Evolutionary conservation across 345 rosid species (phyloP), one percentile per base, ranked within the genome.

Genomic region (Eucalyptus grandis): DNA sequence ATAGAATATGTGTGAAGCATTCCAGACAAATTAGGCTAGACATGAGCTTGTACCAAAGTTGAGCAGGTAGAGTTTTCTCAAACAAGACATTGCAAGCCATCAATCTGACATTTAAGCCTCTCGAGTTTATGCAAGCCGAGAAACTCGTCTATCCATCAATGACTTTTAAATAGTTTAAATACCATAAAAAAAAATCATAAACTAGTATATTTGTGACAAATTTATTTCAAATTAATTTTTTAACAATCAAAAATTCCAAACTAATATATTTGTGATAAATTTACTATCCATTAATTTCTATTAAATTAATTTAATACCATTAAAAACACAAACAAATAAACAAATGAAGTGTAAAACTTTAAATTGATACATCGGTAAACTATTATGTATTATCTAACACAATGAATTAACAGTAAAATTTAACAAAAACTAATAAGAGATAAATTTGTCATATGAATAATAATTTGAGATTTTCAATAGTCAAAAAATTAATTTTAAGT

Each of bases 241-340:
- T 53, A 8, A 53, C 0, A 0, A 53, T 4, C 1, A 53, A 53
- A 53, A 53, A 53, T 53, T 7, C 0, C 0, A 53, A 53, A 53
- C 0, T 1, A 19, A 8, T 53, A 53, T 0, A 53, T 53, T 19
- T 7, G 24, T 53, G 4, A 19, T 0, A 19, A 53, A 53, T 19
- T 53, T 19, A 19, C 1, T 2, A 53, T 53, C 5, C 0, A 0
- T 53, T 19, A 19, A 0, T 19, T 53, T 53, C 0, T 53, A 1
- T 53, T 53, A 53, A 53, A 53, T 19, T 53, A 53, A 53, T 19
- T 53, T 19, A 19, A 53, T 53, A 19, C 0, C 2, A 53, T 0
- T 2, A 53, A 53, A 53, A 53, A 3, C 2, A 53, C 24, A 53
- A 53, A 53, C 0, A 53, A 53, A 2, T 53, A 53, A 7, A 14